These are phyloP conservation scores for Olyra latifolia DNA, from an alignment of 176 grass and related monocot genomes.

Conservation along the genomic window DNA sequence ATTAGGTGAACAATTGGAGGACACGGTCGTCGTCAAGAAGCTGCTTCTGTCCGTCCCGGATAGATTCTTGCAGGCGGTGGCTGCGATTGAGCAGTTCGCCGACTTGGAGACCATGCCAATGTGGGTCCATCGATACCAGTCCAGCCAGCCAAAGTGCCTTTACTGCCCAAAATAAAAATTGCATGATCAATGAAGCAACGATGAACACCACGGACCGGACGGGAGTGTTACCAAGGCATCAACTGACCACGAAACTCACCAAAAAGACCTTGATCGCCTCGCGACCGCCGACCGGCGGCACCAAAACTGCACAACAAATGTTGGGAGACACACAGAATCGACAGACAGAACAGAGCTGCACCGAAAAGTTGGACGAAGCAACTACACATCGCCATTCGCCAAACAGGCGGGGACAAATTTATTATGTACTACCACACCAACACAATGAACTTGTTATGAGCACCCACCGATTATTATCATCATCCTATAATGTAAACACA, in stretches of 20 bases:
- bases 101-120: too few relatives aligned
- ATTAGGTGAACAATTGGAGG: too few relatives aligned
- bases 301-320: neutral
- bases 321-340: neutral
- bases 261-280: neutral
- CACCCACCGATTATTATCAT: conserved; percentile 11
- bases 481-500: conserved; percentile 37
- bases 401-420: neutral
- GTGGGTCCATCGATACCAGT: too few relatives aligned
- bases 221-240: too few relatives aligned
- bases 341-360: neutral
- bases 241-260: neutral
- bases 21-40: too few relatives aligned
- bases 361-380: neutral
- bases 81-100: too few relatives aligned
- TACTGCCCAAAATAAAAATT: too few relatives aligned
- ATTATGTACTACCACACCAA: neutral
- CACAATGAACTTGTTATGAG: neutral
- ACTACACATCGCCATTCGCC: neutral
- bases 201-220: neutral
- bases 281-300: neutral
- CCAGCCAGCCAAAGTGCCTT: too few relatives aligned
- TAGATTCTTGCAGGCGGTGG: too few relatives aligned
- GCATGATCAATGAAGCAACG: neutral
- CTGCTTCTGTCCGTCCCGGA: too few relatives aligned